Base-by-base conservation (phyloP, 192 early-diverging fungal genomes). In the Podila epigama region DNA sequence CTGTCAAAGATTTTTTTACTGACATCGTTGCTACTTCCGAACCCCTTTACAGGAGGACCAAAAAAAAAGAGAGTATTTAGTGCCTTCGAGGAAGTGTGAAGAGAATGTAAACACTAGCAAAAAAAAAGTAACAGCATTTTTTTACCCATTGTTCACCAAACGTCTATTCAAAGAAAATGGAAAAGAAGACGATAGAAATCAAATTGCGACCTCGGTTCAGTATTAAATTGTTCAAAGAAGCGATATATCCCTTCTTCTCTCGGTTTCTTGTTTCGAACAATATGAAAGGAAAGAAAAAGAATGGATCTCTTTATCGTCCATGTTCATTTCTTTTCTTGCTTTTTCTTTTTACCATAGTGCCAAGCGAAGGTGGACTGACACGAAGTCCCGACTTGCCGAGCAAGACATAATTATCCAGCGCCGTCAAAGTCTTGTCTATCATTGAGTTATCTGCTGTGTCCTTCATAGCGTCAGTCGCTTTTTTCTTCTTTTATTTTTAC, bases 1-100 rank as follows among this genome's bases (percentile, higher is more conserved):
- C 59, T 60, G 53, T 88, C 86, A 44, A 88, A 80, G 32, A 86
- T 75, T 25, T 71, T 62, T 32, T 81, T 80, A 37, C 73, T 58
- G 10, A 75, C 52, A 12, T 83, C 79, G 72, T 79, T 68, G 85
- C 87, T 34, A 73, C 54, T 48, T 31, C 71, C 52, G 80, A 69
- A 60, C 16, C 79, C 79, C 79, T 81, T 67, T 28, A 33, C 51
- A 16, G 29, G 7, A 13, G 12, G 1, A 4, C 48, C 60, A 31
- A 31, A 25, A 52, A 5, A 35, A 37, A 5, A 25, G 57, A 13
- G 10, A 16, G 57, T 27, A 5, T 9, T 28, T 7, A 40, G 35
- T 16, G 7, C 10, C 34, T 40, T 37, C n/a, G 10, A 16, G 35
- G 34, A 1, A 25, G n/a, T 15, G 37, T 13, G 5, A 58, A 40